Conservation (phyloP, 2,329 filamentous ascomycete genomes). For the Colletotrichum aenigma region DNA sequence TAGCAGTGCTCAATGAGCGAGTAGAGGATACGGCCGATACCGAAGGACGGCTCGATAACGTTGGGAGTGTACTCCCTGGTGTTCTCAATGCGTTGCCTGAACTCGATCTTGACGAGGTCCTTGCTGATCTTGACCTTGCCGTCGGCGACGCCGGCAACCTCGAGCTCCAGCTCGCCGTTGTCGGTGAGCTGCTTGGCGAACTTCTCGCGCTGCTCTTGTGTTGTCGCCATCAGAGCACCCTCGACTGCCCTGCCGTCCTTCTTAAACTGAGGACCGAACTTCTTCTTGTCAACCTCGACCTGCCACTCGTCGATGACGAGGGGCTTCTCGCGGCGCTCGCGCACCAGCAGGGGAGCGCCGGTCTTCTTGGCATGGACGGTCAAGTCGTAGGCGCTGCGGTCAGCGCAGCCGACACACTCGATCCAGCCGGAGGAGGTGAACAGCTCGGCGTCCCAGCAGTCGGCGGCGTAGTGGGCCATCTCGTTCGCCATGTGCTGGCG, state of each 20-base stretch:
- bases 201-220: slow-evolving; percentile 82
- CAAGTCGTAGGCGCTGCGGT: slow-evolving; percentile 93
- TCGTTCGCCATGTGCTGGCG: slow-evolving; percentile 89
- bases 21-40: slow-evolving; percentile 94
- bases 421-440: slow-evolving; percentile 95
- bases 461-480: slow-evolving; percentile 88
- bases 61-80: slow-evolving; percentile 92
- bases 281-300: slow-evolving; percentile 90
- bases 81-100: slow-evolving; percentile 81
- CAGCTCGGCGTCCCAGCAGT: slow-evolving; percentile 98
- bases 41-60: slow-evolving; percentile 96
- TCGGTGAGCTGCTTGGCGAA: slow-evolving; percentile 75
- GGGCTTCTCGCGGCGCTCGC: slow-evolving; percentile 80
- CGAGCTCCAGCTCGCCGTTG: slow-evolving; percentile 76
- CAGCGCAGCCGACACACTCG: slow-evolving; percentile 96
- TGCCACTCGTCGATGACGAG: slow-evolving; percentile 85
- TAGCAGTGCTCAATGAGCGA: slow-evolving; percentile 92
- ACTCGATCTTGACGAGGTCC: slow-evolving; percentile 84
- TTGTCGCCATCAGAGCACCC: slow-evolving; percentile 73
- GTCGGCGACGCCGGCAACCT: slow-evolving; percentile 69
- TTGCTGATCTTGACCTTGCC: slow-evolving; percentile 81
- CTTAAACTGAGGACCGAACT: slow-evolving; percentile 94
- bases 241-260: slow-evolving; percentile 90
- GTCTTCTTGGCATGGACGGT: slow-evolving; percentile 94
- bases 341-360: slow-evolving; percentile 82